These are phyloP conservation scores for Diplodia scrobiculata DNA, from an alignment of 2,329 filamentous ascomycete species.

Conservation along the genomic window DNA sequence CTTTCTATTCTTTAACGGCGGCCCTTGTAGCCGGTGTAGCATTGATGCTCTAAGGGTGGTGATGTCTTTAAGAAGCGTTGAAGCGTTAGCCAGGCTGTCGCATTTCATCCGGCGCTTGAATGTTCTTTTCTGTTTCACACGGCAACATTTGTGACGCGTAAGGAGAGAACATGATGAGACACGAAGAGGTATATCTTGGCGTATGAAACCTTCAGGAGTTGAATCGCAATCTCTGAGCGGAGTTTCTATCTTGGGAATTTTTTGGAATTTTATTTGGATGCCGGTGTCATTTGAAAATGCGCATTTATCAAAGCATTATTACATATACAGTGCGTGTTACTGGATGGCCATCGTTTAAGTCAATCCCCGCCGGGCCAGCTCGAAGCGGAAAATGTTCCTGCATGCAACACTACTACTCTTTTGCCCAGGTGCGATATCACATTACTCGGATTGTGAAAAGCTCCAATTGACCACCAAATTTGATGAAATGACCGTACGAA, in stretches of 20 bases:
- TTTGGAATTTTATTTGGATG: not conserved
- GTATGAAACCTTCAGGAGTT: not conserved
- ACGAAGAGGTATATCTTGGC: constrained; percentile 14
- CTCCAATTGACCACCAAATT: not conserved
- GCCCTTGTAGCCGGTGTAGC: constrained; percentile 4
- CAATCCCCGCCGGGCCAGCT: not conserved
- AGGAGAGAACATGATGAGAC: not conserved
- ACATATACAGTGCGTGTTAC: not conserved
- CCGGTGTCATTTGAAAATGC: not conserved
- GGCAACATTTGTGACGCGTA: not conserved
- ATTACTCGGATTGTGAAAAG: not conserved
- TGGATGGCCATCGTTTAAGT: not conserved
- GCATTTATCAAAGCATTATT: not conserved
- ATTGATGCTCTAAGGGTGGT: not conserved
- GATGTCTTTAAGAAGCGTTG: not conserved
- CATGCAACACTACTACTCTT: not conserved
- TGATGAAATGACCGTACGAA: not conserved
- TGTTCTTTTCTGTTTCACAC: not conserved
- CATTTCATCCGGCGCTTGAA: not conserved
- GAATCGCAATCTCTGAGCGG: not conserved
- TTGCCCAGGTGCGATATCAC: not conserved
- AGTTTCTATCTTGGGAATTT: not conserved
- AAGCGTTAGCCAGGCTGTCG: not conserved
- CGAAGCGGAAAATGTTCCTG: not conserved
- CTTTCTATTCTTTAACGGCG: not conserved